Conservation (phyloP, 2,329 filamentous ascomycete genomes). For the Septoria petroselini region DNA sequence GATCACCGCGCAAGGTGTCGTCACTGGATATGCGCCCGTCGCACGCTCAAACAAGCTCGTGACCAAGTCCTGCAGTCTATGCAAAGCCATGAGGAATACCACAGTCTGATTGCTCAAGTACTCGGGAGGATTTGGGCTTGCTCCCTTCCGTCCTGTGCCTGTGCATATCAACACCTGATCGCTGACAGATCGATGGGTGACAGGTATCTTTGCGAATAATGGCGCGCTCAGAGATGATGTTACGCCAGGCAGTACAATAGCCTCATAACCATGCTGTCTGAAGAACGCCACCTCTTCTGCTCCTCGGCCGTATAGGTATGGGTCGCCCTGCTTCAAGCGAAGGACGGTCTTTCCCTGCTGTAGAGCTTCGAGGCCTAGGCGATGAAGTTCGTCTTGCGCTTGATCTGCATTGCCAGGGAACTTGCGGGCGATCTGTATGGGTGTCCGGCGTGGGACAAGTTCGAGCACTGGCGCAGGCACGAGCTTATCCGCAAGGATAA, state of each 20-base stretch:
- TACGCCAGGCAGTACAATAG: constrained; percentile 77
- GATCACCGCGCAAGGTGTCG: constrained; percentile 87
- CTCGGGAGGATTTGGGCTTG: constrained; percentile 73
- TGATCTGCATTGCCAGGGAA: constrained; percentile 95
- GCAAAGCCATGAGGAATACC: constrained; percentile 92
- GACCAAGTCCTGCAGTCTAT: constrained; percentile 73
- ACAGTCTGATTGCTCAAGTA: constrained; percentile 76
- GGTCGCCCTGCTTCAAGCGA: constrained; percentile 91
- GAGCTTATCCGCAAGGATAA: constrained; percentile 83
- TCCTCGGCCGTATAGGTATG: constrained; percentile 91
- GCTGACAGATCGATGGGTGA: constrained; percentile 82
- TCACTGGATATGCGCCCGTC: constrained; percentile 48
- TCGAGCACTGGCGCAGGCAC: constrained; percentile 81
- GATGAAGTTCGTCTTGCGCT: constrained; percentile 84
- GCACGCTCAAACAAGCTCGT: constrained; percentile 59
- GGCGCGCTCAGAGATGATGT: constrained; percentile 85
- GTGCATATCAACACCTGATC: constrained; percentile 97
- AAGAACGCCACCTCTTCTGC: constrained; percentile 92
- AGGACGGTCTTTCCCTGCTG: constrained; percentile 74
- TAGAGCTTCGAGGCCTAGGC: constrained; percentile 69
- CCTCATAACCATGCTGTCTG: constrained; percentile 62
- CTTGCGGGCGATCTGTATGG: constrained; percentile 89
- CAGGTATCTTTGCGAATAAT: constrained; percentile 81
- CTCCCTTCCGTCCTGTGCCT: constrained; percentile 88
- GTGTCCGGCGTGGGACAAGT: constrained; percentile 83